A percentile compares a stretch with the other conserved stretches of the same genome.
Evolutionary conservation across 2,329 filamentous ascomycete genomes (phyloP).

Genomic region (Cercospora brassicicola): DNA sequence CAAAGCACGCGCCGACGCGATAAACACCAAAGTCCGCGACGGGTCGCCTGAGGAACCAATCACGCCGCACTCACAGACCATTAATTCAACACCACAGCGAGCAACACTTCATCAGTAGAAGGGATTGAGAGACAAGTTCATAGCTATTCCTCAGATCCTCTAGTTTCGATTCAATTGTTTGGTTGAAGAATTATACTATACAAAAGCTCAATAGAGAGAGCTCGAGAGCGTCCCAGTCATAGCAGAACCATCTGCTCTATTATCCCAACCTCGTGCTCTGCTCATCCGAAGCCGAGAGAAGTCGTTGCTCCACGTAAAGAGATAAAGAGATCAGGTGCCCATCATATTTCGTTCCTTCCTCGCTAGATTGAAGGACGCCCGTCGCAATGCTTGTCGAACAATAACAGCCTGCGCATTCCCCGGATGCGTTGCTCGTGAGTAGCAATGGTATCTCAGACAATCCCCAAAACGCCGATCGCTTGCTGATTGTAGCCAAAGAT

Average conservation of each 20-base stretch:
- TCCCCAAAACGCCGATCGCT: constrained; percentile 10
- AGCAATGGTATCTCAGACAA: constrained; percentile 13
- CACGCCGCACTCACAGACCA: neutral
- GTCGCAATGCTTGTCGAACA: constrained; percentile 4
- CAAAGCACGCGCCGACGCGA: constrained; percentile 6
- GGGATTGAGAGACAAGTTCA: neutral
- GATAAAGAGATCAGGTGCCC: neutral
- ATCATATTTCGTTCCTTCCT: neutral
- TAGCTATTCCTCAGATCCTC: neutral
- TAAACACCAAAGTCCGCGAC: constrained; percentile 5
- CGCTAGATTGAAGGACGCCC: constrained; percentile 7
- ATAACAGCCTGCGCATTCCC: neutral
- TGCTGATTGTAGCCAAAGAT: constrained; percentile 1
- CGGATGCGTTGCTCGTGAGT: constrained; percentile 8
- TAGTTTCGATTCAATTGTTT: neutral
- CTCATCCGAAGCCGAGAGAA: neutral
- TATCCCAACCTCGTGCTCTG: neutral
- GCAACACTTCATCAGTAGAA: neutral
- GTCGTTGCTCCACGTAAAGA: neutral
- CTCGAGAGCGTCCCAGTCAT: neutral
- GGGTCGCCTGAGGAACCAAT: constrained; percentile 10
- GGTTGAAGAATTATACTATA: constrained; percentile 1
- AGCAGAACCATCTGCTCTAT: neutral
- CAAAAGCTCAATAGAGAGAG: neutral
- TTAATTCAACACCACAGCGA: neutral